These are phyloP conservation scores for Phaseolus coccineus DNA, from an alignment of 331 rosid genomes.

Conservation along the genomic window DNA sequence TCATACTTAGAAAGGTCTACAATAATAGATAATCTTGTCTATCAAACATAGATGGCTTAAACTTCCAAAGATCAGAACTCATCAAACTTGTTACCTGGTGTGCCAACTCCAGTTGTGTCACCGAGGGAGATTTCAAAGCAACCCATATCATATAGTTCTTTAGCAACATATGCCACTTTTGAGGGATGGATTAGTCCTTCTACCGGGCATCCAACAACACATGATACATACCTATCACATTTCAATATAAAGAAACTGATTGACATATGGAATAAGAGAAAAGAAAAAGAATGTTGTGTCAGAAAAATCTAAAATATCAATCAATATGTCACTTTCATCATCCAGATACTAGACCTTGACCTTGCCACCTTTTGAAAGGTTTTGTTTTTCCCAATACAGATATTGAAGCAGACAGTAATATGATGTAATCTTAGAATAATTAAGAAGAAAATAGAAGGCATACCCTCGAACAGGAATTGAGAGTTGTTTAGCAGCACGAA, in stretches of 20 bases:
- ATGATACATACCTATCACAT: conserved; percentile 72
- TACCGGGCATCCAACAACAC: conserved; percentile 78
- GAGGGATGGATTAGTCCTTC: conserved; percentile 77
- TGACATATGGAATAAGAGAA: conserved; percentile 18
- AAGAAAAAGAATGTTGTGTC: not conserved
- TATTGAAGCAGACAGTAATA: not conserved
- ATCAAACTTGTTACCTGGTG: conserved; percentile 62
- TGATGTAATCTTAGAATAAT: conserved; percentile 16
- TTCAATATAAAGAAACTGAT: conserved; percentile 31
- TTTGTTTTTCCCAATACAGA: not conserved
- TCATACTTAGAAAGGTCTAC: not conserved
- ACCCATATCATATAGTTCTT: conserved; percentile 77
- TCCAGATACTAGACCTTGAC: not conserved
- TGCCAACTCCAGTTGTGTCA: conserved; percentile 81
- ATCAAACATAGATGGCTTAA: not conserved
- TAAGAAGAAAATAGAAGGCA: conserved; percentile 19
- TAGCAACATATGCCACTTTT: conserved; percentile 77
- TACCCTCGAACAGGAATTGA: conserved; percentile 84
- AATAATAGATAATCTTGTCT: conserved; percentile 10
- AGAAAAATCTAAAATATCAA: conserved; percentile 8
- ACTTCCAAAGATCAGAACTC: not conserved
- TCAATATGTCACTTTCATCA: not conserved
- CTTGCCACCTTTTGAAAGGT: not conserved
- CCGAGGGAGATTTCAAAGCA: conserved; percentile 89
- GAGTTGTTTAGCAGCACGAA: conserved; percentile 72